Base-by-base conservation (phyloP, 2,329 filamentous ascomycete genomes). In the Diaporthe amygdali region DNA sequence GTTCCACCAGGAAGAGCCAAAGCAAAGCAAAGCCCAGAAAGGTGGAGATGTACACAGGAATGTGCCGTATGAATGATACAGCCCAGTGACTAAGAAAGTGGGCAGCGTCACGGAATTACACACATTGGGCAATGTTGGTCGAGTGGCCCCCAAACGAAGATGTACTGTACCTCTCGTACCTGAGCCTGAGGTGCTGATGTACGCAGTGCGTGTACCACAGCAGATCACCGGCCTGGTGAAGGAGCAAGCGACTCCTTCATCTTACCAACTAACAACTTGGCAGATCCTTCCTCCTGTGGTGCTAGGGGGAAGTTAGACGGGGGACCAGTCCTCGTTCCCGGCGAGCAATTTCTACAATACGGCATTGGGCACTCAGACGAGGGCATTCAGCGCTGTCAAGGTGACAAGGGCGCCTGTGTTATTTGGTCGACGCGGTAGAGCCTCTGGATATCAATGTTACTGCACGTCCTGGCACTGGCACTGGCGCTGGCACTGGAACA, bases 271-370 rank as follows among this genome's bases (percentile, higher is more conserved):
- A 49, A 5, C 20, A 46, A 25, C 59, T 64, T 64, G 59, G 59
- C 44, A 37, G 59, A 64, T 64, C 59, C 59, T 64, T 46, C 56
- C 39, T 63, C 41, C 27, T 63, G 56, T 63, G 56, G 56, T 63
- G 41, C 41, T 63, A 47, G 7, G 56, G 41, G 12, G 39, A 41
- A 44, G 37, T n/a, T n/a, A n/a, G 37, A 44, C 22, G 52, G 32
- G n/a, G 32, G 52, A 55, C 52, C 20, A 20, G 15, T 52, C 27
- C 25, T 30, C 47, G 27, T 30, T 51, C 25, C 25, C 47, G 12
- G 10, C 22, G 47, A 22, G 6, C 22, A 39, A 3, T 14, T 39
- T n/a, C n/a, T n/a, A n/a, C n/a, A n/a, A n/a, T n/a, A n/a, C n/a
- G n/a, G n/a, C n/a, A n/a, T n/a, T n/a, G n/a, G n/a, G n/a, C n/a